Conservation (phyloP, 805 yeast genomes). For the Saccharomycopsis guyanensis region DNA sequence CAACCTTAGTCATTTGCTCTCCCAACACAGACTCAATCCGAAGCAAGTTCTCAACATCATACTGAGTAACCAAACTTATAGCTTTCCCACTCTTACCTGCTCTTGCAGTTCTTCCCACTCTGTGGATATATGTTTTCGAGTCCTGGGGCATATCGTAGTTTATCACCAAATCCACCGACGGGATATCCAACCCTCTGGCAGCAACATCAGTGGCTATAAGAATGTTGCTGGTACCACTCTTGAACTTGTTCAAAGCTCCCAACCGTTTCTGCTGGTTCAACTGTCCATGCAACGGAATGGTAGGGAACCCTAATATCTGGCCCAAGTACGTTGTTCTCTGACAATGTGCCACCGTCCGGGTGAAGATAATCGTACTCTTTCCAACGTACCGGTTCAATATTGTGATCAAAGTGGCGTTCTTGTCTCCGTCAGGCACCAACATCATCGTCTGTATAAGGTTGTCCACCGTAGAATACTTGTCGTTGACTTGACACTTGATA, state of each 20-base stretch:
- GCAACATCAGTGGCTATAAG: slow-evolving; percentile 82
- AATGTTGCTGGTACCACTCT: slow-evolving; percentile 60
- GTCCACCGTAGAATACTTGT: slow-evolving; percentile 87
- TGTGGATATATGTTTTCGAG: slow-evolving; percentile 74
- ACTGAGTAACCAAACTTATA: slow-evolving; percentile 84
- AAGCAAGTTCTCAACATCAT: slow-evolving; percentile 81
- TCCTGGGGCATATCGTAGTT: slow-evolving; percentile 80
- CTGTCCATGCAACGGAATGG: slow-evolving; percentile 94
- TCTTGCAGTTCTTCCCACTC: slow-evolving; percentile 95
- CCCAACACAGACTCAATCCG: slow-evolving; percentile 82
- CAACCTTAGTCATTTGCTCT: slow-evolving; percentile 80
- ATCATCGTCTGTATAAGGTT: slow-evolving; percentile 83
- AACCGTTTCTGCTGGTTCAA: slow-evolving; percentile 76
- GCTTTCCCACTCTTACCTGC: slow-evolving; percentile 89
- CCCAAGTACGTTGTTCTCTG: slow-evolving; percentile 82
- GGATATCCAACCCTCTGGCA: slow-evolving; percentile 84
- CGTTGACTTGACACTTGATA: slow-evolving; percentile 82
- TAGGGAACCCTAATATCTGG: slow-evolving; percentile 74
- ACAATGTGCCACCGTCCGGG: slow-evolving; percentile 92
- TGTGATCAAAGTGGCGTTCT: slow-evolving; percentile 80
- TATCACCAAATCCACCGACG: slow-evolving; percentile 67
- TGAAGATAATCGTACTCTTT: slow-evolving; percentile 80
- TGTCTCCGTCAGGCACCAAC: slow-evolving; percentile 87
- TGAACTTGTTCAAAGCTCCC: slow-evolving; percentile 74
- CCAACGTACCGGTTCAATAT: slow-evolving; percentile 77